Evolutionary conservation across 2,329 filamentous ascomycete species (phyloP).

Genomic region (Colletotrichum sp.): DNA sequence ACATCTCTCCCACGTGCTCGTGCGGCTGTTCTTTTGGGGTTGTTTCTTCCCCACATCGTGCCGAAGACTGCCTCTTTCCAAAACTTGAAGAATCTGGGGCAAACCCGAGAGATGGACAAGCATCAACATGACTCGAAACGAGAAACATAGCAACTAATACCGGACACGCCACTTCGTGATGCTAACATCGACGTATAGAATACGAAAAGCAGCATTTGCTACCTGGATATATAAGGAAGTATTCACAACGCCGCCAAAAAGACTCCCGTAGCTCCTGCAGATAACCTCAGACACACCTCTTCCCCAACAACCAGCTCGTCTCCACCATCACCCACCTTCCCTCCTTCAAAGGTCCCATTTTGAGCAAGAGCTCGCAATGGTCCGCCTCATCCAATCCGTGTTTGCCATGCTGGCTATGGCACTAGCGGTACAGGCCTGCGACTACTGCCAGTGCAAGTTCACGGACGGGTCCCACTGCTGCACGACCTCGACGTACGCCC

Average conservation of each 20-base stretch:
- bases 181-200: neutral
- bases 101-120: neutral
- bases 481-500: neutral
- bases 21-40: neutral
- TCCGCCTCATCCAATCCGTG: neutral
- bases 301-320: neutral
- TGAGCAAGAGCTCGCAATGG: rapidly evolving
- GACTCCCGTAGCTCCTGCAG: neutral
- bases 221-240: neutral
- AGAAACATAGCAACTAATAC: rapidly evolving
- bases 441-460: neutral
- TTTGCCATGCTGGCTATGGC: neutral
- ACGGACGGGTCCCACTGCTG: neutral
- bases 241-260: neutral
- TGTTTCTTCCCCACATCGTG: neutral
- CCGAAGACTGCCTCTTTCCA: neutral
- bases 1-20: neutral
- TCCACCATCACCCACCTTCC: neutral
- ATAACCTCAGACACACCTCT: no score
- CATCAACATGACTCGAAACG: neutral
- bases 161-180: neutral
- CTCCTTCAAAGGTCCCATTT: neutral
- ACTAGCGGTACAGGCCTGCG: neutral
- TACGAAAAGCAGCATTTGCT: neutral
- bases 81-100: neutral